Conservation (phyloP, 768 basidiomycete genomes). For the Kwoniella europaea region DNA sequence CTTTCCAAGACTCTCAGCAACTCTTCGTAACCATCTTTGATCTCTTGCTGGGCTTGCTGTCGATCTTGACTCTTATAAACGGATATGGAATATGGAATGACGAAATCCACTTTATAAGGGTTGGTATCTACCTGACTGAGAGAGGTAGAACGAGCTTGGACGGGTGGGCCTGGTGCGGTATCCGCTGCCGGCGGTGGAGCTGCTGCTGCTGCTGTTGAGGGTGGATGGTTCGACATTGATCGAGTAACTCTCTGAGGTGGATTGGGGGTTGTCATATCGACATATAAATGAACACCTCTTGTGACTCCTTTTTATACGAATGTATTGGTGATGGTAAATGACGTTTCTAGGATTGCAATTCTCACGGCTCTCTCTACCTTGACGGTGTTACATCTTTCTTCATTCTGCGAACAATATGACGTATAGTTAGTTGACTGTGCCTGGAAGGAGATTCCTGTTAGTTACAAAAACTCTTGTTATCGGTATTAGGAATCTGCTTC, state of each 20-base stretch:
- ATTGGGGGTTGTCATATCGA: constrained; percentile 4
- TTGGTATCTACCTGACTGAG: constrained; percentile 34
- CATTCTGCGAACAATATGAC: constrained; percentile 6
- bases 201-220: constrained; percentile 16
- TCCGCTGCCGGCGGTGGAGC: constrained; percentile 12
- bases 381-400: no score
- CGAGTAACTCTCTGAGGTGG: constrained; percentile 41
- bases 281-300: neutral
- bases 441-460: neutral
- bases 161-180: constrained; percentile 49
- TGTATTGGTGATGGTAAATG: neutral
- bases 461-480: neutral
- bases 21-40: constrained; percentile 45
- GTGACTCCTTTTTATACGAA: neutral
- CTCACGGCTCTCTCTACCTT: neutral
- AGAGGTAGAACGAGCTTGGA: constrained; percentile 31
- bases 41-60: constrained; percentile 35
- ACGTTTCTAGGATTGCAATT: neutral
- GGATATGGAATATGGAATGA: constrained; percentile 45
- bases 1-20: constrained; percentile 46
- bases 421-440: neutral
- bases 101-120: constrained; percentile 51
- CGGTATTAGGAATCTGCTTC: neutral
- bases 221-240: constrained; percentile 38
- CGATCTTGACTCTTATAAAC: constrained; percentile 31